Evolutionary conservation across 257 asterid genomes (phyloP).

Genomic region (Jaltomata sinuosa): DNA sequence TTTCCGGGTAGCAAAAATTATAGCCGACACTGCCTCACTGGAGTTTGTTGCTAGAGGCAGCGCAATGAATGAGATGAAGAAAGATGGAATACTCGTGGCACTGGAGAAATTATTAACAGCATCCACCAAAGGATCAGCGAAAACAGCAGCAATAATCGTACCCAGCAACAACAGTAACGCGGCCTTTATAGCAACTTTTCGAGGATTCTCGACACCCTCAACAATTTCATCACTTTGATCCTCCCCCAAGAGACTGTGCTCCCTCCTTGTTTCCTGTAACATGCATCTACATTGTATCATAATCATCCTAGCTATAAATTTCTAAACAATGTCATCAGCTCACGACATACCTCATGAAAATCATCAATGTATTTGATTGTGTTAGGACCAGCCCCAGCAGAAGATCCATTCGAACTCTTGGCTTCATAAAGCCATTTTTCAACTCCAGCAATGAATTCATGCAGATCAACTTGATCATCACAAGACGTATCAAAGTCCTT

Average conservation of each 20-base stretch:
- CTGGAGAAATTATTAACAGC: slow-evolving; percentile 75
- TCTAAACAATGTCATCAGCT: not conserved
- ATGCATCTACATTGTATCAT: not conserved
- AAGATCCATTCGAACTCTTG: slow-evolving; percentile 22
- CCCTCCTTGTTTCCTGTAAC: slow-evolving; percentile 69
- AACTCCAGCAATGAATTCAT: slow-evolving; percentile 54
- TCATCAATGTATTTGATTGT: slow-evolving; percentile 49
- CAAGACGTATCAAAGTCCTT: slow-evolving; percentile 56
- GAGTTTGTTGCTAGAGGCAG: slow-evolving; percentile 97
- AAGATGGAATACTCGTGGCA: slow-evolving; percentile 79
- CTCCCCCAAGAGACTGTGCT: slow-evolving; percentile 50
- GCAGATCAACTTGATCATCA: slow-evolving; percentile 33
- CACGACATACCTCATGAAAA: slow-evolving; percentile 48
- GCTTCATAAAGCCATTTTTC: slow-evolving; percentile 71
- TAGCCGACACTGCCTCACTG: slow-evolving; percentile 90
- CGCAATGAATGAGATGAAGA: slow-evolving; percentile 80
- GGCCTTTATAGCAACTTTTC: slow-evolving; percentile 47
- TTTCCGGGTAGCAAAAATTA: slow-evolving; percentile 76
- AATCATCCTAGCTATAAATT: not conserved
- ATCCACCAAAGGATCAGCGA: slow-evolving; percentile 93
- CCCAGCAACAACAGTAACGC: slow-evolving; percentile 60
- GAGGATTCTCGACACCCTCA: slow-evolving; percentile 50
- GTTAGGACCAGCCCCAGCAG: slow-evolving; percentile 24
- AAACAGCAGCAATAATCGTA: slow-evolving; percentile 74
- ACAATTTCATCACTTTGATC: slow-evolving; percentile 46